Evolutionary conservation across 2,329 filamentous ascomycete species (phyloP).

Genomic region (Colletotrichum cereale): DNA sequence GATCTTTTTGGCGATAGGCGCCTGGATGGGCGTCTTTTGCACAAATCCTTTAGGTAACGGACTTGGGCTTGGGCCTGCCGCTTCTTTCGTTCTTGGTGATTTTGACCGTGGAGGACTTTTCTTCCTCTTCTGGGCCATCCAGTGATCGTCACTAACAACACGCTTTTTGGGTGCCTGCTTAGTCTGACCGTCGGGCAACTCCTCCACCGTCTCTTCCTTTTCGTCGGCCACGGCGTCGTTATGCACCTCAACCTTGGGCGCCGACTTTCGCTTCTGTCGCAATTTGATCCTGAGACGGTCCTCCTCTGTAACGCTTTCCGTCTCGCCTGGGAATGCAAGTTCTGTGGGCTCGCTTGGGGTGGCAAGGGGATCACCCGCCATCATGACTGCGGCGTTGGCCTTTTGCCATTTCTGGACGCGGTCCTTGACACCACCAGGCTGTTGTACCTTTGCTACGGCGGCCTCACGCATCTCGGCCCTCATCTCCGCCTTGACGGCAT

Average conservation of each 20-base stretch:
- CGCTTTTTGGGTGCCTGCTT: slow-evolving; percentile 84
- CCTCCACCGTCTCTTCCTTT: slow-evolving; percentile 43
- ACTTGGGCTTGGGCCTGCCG: slow-evolving; percentile 49
- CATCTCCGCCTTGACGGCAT: slow-evolving; percentile 68
- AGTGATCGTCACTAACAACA: slow-evolving; percentile 93
- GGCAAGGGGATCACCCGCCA: slow-evolving; percentile 62
- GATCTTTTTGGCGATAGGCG: slow-evolving; percentile 69
- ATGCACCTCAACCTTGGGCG: slow-evolving; percentile 48
- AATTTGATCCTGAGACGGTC: slow-evolving; percentile 70
- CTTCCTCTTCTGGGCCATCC: slow-evolving; percentile 74
- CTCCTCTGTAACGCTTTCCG: slow-evolving; percentile 71
- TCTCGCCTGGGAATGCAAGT: slow-evolving; percentile 70
- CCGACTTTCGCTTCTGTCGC: slow-evolving; percentile 58
- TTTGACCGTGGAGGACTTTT: slow-evolving; percentile 59
- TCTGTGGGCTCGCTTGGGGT: slow-evolving; percentile 71
- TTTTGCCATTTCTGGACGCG: slow-evolving; percentile 90
- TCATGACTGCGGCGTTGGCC: slow-evolving; percentile 76
- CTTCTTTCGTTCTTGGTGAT: slow-evolving; percentile 47
- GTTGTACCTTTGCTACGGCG: slow-evolving; percentile 69
- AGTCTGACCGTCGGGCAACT: slow-evolving; percentile 49
- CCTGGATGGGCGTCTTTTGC: slow-evolving; percentile 65
- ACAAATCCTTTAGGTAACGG: slow-evolving; percentile 71
- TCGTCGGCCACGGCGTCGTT: slow-evolving; percentile 48
- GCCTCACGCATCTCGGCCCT: slow-evolving; percentile 69
- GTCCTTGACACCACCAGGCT: slow-evolving; percentile 77